These are phyloP conservation scores for Eucalyptus curtisii DNA, from an alignment of 345 rosid genomes.

Conservation along the genomic window DNA sequence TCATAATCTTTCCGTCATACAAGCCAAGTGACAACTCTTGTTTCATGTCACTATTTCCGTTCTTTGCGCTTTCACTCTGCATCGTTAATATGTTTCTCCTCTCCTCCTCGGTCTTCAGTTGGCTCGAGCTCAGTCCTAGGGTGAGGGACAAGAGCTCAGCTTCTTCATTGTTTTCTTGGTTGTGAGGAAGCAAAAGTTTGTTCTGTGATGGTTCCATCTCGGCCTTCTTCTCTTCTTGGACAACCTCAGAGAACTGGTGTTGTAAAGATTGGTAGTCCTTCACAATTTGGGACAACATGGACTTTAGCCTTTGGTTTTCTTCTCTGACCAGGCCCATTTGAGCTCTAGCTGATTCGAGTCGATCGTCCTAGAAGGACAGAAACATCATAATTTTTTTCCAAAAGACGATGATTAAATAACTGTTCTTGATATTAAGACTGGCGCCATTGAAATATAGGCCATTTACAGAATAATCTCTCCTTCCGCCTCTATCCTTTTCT, in stretches of 20 bases:
- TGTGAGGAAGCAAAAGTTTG: not conserved
- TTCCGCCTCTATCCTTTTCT: not conserved
- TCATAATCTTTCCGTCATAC: not conserved
- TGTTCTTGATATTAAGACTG: not conserved
- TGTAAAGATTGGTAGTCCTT: slow-evolving; percentile 60
- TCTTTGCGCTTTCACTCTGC: slow-evolving; percentile 22
- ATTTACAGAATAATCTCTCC: not conserved
- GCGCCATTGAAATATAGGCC: not conserved
- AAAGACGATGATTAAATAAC: not conserved
- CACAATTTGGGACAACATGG: slow-evolving; percentile 26
- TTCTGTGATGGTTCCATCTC: slow-evolving; percentile 3
- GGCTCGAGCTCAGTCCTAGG: slow-evolving; percentile 22
- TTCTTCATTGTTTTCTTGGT: slow-evolving; percentile 14
- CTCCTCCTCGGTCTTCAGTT: not conserved
- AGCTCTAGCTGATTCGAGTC: slow-evolving; percentile 46
- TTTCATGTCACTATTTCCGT: slow-evolving; percentile 26
- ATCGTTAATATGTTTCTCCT: not conserved
- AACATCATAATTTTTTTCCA: not conserved
- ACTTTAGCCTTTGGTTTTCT: slow-evolving; percentile 70
- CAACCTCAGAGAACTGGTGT: slow-evolving; percentile 29
- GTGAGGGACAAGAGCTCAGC: slow-evolving; percentile 54
- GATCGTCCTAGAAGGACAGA: not conserved
- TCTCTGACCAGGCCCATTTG: slow-evolving; percentile 68
- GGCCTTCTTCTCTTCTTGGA: slow-evolving; percentile 3
- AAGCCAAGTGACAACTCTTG: not conserved